A percentile compares a stretch with the other conserved stretches of the same genome.
phyloP scores from a whole-genome alignment of 2,329 filamentous ascomycete species.

The Ascochyta fabae region DNA sequence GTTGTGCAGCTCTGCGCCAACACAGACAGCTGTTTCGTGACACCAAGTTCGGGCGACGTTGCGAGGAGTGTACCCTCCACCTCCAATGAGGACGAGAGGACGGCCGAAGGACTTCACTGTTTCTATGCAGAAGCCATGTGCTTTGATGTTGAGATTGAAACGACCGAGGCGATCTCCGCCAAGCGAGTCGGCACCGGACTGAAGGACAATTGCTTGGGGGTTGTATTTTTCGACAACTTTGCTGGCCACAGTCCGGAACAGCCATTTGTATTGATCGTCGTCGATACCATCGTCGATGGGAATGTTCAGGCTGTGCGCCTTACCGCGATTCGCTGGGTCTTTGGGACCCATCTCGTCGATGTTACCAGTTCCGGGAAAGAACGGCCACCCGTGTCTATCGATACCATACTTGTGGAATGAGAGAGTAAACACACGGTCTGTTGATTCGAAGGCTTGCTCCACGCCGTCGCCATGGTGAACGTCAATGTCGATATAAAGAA shows the following conservation, averaged over 20 bases:
- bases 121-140: conserved; percentile 88
- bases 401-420: conserved; percentile 98
- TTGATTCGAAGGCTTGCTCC: conserved; percentile 89
- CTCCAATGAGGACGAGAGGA: conserved; percentile 88
- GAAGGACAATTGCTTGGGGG: conserved; percentile 89
- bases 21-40: conserved; percentile 91
- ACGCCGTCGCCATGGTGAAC: conserved; percentile 92
- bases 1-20: conserved; percentile 73
- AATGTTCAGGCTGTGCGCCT: conserved; percentile 89
- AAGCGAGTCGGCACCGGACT: conserved; percentile 94
- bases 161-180: conserved; percentile 91
- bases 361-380: conserved; percentile 91
- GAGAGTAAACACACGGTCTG: conserved; percentile 87
- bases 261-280: conserved; percentile 82
- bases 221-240: conserved; percentile 81
- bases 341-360: conserved; percentile 84
- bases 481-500: conserved; percentile 94
- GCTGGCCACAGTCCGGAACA: conserved; percentile 83
- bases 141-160: conserved; percentile 96
- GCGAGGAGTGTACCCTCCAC: conserved; percentile 93
- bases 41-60: conserved; percentile 98
- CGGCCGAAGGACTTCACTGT: conserved; percentile 83
- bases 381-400: conserved; percentile 59
- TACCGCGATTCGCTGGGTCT: conserved; percentile 82
- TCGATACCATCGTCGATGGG: conserved; percentile 90